A percentile compares a stretch with the other conserved stretches of the same genome.
phyloP scores from a whole-genome alignment of 768 basidiomycete genomes.

The Cyclocybe cylindracea region DNA sequence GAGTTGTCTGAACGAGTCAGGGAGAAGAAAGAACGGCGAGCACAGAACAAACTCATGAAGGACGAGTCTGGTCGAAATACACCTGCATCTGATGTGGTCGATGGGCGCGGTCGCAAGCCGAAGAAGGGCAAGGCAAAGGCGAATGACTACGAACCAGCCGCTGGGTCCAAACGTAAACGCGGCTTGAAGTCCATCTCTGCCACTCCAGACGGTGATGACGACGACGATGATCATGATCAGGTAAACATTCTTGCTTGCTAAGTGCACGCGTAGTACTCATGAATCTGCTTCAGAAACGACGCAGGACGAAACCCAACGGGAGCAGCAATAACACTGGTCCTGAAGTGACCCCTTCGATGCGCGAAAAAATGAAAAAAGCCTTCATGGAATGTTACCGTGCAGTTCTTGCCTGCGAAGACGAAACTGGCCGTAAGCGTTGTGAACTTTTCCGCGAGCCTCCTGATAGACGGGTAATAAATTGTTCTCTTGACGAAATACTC shows the following conservation, averaged over 20 bases:
- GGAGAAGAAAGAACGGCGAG: conserved; percentile 66
- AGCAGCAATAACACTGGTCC: conserved; percentile 31
- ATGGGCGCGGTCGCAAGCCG: conserved; percentile 62
- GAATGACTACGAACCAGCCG: conserved; percentile 51
- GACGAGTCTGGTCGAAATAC: conserved; percentile 65
- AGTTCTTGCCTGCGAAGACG: conserved; percentile 70
- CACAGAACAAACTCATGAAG: conserved; percentile 55
- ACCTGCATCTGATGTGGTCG: conserved; percentile 60
- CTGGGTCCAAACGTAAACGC: conserved; percentile 76
- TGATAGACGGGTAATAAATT: conserved; percentile 59
- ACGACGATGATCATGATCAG: conserved; percentile 72
- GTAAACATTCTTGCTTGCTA: conserved; percentile 38
- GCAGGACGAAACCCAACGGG: conserved; percentile 59
- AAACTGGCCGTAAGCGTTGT: conserved; percentile 76
- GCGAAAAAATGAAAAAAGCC: conserved; percentile 82
- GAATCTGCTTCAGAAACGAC: conserved; percentile 66
- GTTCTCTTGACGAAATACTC: background rate
- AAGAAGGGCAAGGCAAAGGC: conserved; percentile 66
- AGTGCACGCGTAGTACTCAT: background rate
- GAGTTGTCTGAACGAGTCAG: conserved; percentile 67
- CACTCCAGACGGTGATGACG: conserved; percentile 78
- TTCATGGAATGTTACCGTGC: conserved; percentile 78
- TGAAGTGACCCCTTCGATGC: conserved; percentile 58
- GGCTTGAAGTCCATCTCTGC: conserved; percentile 72
- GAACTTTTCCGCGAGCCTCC: conserved; percentile 90